Base-by-base conservation (phyloP, 768 basidiomycete species). In the Candolleomyces eurysporus region DNA sequence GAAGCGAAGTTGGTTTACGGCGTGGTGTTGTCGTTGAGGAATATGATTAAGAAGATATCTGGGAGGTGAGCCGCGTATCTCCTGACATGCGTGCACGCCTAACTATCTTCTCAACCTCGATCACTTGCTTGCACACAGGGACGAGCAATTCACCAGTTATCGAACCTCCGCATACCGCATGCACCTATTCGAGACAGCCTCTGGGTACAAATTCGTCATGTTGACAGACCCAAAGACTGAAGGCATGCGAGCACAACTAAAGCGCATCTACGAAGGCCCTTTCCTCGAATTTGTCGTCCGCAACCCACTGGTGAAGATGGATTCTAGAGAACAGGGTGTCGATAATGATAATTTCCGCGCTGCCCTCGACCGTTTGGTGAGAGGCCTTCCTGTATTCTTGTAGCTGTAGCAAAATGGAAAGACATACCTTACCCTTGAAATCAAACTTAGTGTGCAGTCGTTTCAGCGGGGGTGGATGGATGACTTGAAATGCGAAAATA, bases 1-100 rank as follows among this genome's bases (percentile, higher is more conserved):
- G 96, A 99, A 73, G 89, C 90, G 1, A 99, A 99, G 71, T 83
- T 99, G 63, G 96, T 99, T 0, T 99, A 98, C 71, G 97, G 97
- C 59, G 92, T 99, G 58, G 81, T 98, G 14, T 79, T 98, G 48
- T 95, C 93, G 7, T 71, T 99, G 66, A 78, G 94, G 58, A 95
- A 94, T 73, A 96, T 98, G 95, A 80, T 96, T 70, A 96, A 88
- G 80, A 98, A 97, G 73, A 75, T 99, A 10, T 91, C 96, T 13
- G 88, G 90, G 66, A 83, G 88, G 96, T 95, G 65, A 45, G 78
- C 67, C 39, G 8, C n/a, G 21, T 40, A 57, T 31, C 46, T 1
- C 6, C 16, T 56, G 13, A 10, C 11, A n/a, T 17, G 2, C n/a
- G n/a, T n/a, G n/a, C n/a, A n/a, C n/a, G n/a, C n/a, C n/a, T n/a